phyloP scores from a whole-genome alignment of 352 stramenopile genomes.

The Globisporangium radiosum region DNA sequence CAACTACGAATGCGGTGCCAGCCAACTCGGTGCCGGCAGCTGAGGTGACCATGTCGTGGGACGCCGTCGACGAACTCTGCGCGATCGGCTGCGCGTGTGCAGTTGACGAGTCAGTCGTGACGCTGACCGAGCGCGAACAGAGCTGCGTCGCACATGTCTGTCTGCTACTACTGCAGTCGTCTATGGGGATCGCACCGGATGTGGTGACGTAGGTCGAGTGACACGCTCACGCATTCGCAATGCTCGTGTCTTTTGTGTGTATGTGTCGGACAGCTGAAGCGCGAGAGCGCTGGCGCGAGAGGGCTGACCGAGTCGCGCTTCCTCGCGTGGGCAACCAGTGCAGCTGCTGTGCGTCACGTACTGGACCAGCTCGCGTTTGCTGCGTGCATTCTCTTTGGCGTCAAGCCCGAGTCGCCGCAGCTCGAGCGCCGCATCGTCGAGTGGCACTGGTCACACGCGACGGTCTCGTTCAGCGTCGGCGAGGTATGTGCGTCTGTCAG shows the following conservation, averaged over 20 bases:
- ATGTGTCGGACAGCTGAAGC: background rate
- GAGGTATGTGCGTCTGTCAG: slow-evolving; percentile 27
- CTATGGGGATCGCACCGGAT: no score
- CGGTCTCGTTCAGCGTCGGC: slow-evolving; percentile 32
- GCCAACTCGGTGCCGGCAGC: no score
- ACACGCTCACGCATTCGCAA: background rate
- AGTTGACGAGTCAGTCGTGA: slow-evolving; percentile 7
- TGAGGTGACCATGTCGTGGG: slow-evolving; percentile 21
- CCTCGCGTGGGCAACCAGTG: slow-evolving; percentile 34
- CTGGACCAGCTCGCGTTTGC: slow-evolving; percentile 70
- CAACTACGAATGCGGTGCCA: no score
- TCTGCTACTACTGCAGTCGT: background rate
- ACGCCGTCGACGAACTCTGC: slow-evolving; percentile 40
- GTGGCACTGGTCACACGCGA: slow-evolving; percentile 63
- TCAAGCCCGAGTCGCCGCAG: slow-evolving; percentile 60
- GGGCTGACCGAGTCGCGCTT: slow-evolving; percentile 41
- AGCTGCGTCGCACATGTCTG: slow-evolving; percentile 34
- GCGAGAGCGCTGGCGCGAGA: background rate
- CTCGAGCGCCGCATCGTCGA: slow-evolving; percentile 70
- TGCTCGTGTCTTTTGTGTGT: background rate
- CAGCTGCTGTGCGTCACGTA: slow-evolving; percentile 37
- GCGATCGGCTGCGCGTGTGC: slow-evolving; percentile 22
- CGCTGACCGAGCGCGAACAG: slow-evolving; percentile 23
- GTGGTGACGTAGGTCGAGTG: no score
- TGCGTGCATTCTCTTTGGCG: slow-evolving; percentile 65